These are phyloP conservation scores for Endocalyx cinctus DNA, from an alignment of 2,329 filamentous ascomycete genomes.

Conservation along the genomic window DNA sequence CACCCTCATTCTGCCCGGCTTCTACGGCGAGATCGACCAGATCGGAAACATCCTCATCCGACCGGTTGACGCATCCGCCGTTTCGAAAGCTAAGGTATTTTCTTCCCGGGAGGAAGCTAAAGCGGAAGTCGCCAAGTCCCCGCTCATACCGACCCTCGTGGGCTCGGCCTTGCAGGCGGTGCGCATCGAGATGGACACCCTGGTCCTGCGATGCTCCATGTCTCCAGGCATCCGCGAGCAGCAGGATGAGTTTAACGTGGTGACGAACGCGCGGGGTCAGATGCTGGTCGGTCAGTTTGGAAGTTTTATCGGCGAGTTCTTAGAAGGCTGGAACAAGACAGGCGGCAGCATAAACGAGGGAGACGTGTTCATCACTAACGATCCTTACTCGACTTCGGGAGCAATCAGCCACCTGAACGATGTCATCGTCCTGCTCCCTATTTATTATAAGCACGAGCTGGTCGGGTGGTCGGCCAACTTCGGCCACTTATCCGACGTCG, in stretches of 20 bases:
- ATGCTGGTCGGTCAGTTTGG: constrained; percentile 50
- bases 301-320: constrained; percentile 43
- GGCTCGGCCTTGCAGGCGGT: constrained; percentile 41
- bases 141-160: constrained; percentile 39
- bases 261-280: constrained; percentile 41
- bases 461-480: constrained; percentile 48
- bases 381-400: constrained; percentile 43
- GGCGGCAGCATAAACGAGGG: constrained; percentile 41
- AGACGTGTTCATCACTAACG: constrained; percentile 47
- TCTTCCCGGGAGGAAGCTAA: constrained; percentile 32
- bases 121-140: constrained; percentile 32
- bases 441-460: constrained; percentile 37
- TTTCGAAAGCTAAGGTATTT: constrained; percentile 22
- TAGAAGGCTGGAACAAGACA: constrained; percentile 35
- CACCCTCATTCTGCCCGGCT: constrained; percentile 43
- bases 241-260: constrained; percentile 50
- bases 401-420: constrained; percentile 47
- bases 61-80: constrained; percentile 27
- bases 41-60: constrained; percentile 46
- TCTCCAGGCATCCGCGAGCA: constrained; percentile 46
- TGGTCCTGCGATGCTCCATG: constrained; percentile 47
- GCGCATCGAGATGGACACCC: constrained; percentile 44
- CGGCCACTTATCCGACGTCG: constrained; percentile 41
- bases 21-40: constrained; percentile 39
- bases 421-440: constrained; percentile 44